Conservation (phyloP, 495 filamentous ascomycete genomes). For the Chlorociboria aeruginascens region DNA sequence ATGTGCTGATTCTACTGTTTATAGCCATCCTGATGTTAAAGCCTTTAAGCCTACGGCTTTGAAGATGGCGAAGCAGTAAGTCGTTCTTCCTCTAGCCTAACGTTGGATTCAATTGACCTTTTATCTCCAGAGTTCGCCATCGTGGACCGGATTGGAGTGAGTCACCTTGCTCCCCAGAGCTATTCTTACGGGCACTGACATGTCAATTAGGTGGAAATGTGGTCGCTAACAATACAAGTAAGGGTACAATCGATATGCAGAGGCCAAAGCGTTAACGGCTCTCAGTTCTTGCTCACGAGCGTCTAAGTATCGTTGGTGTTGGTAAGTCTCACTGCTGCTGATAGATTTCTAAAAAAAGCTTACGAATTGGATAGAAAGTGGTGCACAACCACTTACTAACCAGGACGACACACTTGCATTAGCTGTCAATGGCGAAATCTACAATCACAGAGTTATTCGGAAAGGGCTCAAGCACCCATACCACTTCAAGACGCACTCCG, state of each 20-base stretch:
- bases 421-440: slow-evolving; percentile 98
- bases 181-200: too few species aligned
- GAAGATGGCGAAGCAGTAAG: slow-evolving; percentile 83
- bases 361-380: slow-evolving; percentile 38
- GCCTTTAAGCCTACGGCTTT: slow-evolving; percentile 95
- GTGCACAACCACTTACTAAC: slow-evolving; percentile 90
- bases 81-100: too few species aligned
- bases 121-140: slow-evolving; percentile 42
- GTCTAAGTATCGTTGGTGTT: slow-evolving; percentile 94
- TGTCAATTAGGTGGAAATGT: slow-evolving; percentile 48
- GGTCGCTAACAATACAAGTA: slow-evolving; percentile 80
- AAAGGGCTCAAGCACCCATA: slow-evolving; percentile 71
- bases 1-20: slow-evolving; percentile 20
- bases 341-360: too few species aligned
- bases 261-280: slow-evolving; percentile 12
- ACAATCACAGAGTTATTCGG: slow-evolving; percentile 91
- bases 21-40: slow-evolving; percentile 55
- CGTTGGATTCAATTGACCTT: too few species aligned
- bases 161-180: too few species aligned
- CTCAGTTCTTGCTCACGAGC: slow-evolving; percentile 89
- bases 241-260: slow-evolving; percentile 16
- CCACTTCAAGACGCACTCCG: slow-evolving; percentile 93
- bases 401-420: slow-evolving; percentile 77
- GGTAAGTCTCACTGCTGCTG: slow-evolving; percentile 18
- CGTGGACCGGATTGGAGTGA: slow-evolving; percentile 83